Base-by-base conservation (phyloP, 106 monocot genomes). In the Narthecium ossifragum region DNA sequence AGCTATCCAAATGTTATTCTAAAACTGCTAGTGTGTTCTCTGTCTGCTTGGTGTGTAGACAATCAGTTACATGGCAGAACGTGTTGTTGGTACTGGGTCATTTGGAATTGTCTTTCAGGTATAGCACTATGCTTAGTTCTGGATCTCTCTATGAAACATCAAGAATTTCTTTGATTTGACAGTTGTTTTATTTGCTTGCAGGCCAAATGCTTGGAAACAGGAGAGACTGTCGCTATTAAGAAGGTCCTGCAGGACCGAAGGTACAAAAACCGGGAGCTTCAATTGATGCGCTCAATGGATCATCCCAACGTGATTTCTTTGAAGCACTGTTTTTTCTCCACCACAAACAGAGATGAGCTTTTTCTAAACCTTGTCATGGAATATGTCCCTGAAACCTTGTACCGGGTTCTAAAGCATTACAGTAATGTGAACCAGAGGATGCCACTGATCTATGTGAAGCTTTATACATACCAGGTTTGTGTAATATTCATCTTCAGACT, bases 51-150 rank as follows among this genome's bases (percentile, higher is more conserved):
- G n/a, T 20, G 55, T 67, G 36, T 62, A 83, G 83, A 83, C 83
- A 18, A 70, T 83, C 55, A 78, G 83, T 62, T 83, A 78, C 55
- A 83, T 83, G 83, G 83, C 83, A 2, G 83, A 83, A 59, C 83
- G 83, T 20, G 68, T 83, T 67, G 83, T 83, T 27, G 83, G 83
- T 4, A 70, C 73, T 17, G 83, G 83, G 6, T 78, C 83, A 29
- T 83, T 83, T 59, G 83, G 83, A 14, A 78, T 83, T 30, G 83
- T 83, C 10, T 83, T 83, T 31, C 83, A 83, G 77, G 83, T 78
- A 12, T 11, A n/a, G 4, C 22, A 21, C 13, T 66, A n/a, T n/a
- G n/a, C n/a, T n/a, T n/a, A 15, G 26, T 17, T 51, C 17, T 26
- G 20, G 10, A 4, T 8, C 47, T 45, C 1, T 1, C 22, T 22